Conservation (phyloP, 768 basidiomycete species). For the Termitomyces bulborhizus region DNA sequence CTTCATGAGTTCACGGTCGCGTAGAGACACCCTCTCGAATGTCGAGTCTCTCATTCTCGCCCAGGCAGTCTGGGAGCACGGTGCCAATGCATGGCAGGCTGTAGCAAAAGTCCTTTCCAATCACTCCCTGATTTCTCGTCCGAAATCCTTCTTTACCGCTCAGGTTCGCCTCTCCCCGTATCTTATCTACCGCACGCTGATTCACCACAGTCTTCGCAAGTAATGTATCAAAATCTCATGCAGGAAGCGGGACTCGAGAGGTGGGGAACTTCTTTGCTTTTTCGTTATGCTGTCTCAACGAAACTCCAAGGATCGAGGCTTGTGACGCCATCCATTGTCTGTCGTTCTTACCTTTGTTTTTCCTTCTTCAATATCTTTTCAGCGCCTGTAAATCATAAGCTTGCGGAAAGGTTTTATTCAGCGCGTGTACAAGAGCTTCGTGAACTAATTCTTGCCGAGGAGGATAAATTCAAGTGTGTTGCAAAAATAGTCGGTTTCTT, state of each 20-base stretch:
- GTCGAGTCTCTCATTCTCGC: conserved; percentile 77
- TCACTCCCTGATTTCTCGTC: conserved; percentile 63
- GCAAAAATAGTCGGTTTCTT: background rate
- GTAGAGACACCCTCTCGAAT: conserved; percentile 22
- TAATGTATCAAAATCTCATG: conserved; percentile 64
- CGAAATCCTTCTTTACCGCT: conserved; percentile 61
- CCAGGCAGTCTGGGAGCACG: conserved; percentile 82
- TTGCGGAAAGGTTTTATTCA: conserved; percentile 73
- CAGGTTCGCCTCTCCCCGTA: conserved; percentile 39
- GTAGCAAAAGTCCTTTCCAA: conserved; percentile 61
- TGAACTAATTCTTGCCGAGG: conserved; percentile 65
- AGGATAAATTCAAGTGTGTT: conserved; percentile 70
- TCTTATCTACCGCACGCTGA: conserved; percentile 1
- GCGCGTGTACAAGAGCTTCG: conserved; percentile 67
- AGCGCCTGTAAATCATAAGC: conserved; percentile 61
- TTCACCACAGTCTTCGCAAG: conserved; percentile 53
- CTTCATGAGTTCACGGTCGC: conserved; percentile 27
- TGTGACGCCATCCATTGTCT: conserved; percentile 49
- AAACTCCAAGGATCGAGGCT: conserved; percentile 38
- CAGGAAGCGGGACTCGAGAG: conserved; percentile 57
- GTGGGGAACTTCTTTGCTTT: conserved; percentile 30
- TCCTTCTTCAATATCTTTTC: conserved; percentile 6
- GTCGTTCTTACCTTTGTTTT: background rate
- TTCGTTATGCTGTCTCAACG: background rate
- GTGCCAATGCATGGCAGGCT: conserved; percentile 59